Conservation (phyloP, 2,329 filamentous ascomycete species). For the Trichophyton schoenleinii region DNA sequence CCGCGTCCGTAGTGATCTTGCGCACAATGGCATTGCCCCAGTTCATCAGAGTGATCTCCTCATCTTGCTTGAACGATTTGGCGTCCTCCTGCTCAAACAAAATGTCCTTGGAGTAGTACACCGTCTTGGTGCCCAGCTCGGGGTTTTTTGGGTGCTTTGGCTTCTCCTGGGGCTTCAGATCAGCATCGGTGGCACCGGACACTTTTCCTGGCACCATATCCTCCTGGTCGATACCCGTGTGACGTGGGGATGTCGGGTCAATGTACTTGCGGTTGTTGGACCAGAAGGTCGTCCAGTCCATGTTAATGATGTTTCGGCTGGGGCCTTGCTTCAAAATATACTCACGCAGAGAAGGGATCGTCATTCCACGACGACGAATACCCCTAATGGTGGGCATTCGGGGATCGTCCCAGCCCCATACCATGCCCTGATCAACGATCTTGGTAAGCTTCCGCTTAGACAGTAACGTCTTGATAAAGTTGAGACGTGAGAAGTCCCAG, state of each 20-base stretch:
- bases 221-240: constrained; percentile 20
- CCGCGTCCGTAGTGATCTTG: constrained; percentile 36
- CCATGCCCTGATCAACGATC: constrained; percentile 36
- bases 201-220: constrained; percentile 29
- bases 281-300: constrained; percentile 32
- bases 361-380: constrained; percentile 32
- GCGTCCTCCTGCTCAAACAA: constrained; percentile 24
- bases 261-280: constrained; percentile 59
- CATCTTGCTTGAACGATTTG: constrained; percentile 20
- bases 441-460: constrained; percentile 42
- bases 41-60: constrained; percentile 33
- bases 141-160: constrained; percentile 23
- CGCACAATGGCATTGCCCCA: constrained; percentile 58
- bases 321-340: constrained; percentile 32
- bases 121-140: constrained; percentile 23
- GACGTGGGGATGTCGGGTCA: constrained; percentile 40
- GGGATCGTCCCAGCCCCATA: constrained; percentile 42
- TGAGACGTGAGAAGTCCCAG: constrained; percentile 43
- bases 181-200: constrained; percentile 34
- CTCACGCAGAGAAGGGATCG: constrained; percentile 22
- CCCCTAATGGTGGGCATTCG: constrained; percentile 41
- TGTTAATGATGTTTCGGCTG: constrained; percentile 30
- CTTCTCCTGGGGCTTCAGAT: constrained; percentile 40
- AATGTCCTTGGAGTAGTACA: constrained; percentile 20
- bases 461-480: constrained; percentile 39